These are phyloP conservation scores for Candida tallmaniae DNA, from an alignment of 805 yeast genomes.

Conservation along the genomic window DNA sequence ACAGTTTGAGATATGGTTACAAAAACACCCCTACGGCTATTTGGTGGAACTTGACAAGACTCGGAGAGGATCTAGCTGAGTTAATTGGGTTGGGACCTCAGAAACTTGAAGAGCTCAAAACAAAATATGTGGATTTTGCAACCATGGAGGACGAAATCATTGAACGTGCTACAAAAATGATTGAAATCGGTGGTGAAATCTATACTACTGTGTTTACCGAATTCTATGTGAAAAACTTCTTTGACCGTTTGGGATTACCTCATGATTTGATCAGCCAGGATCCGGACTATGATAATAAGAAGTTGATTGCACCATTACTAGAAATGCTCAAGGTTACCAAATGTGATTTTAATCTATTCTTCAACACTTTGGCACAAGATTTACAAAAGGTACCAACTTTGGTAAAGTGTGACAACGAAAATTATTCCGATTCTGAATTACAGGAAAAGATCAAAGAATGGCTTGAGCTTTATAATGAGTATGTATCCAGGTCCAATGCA, in stretches of 20 bases:
- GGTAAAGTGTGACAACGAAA: slow-evolving; percentile 7
- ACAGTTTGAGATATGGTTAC: slow-evolving; percentile 64
- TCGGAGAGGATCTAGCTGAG: slow-evolving; percentile 82
- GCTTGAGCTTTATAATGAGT: slow-evolving; percentile 45
- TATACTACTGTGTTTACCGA: slow-evolving; percentile 60
- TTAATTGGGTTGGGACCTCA: slow-evolving; percentile 68
- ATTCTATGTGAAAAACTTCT: slow-evolving; percentile 53
- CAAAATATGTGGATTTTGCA: slow-evolving; percentile 39
- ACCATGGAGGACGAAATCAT: slow-evolving; percentile 47
- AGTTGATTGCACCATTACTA: slow-evolving; percentile 56
- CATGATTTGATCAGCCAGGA: slow-evolving; percentile 29
- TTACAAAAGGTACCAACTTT: not conserved
- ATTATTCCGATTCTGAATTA: slow-evolving; percentile 31
- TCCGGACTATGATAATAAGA: slow-evolving; percentile 36
- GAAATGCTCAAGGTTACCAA: slow-evolving; percentile 55
- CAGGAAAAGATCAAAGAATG: slow-evolving; percentile 42
- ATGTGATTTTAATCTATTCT: slow-evolving; percentile 78
- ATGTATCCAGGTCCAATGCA: slow-evolving; percentile 34
- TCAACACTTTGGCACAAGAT: slow-evolving; percentile 52
- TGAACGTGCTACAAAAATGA: slow-evolving; percentile 58
- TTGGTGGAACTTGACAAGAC: slow-evolving; percentile 88
- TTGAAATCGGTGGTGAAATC: slow-evolving; percentile 59
- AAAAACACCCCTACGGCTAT: slow-evolving; percentile 80
- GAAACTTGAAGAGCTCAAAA: slow-evolving; percentile 27
- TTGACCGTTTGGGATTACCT: slow-evolving; percentile 64